Evolutionary conservation across 2,329 filamentous ascomycete species (phyloP), one percentile per base, ranked within the genome.

Genomic region (Aspergillus amoenus): DNA sequence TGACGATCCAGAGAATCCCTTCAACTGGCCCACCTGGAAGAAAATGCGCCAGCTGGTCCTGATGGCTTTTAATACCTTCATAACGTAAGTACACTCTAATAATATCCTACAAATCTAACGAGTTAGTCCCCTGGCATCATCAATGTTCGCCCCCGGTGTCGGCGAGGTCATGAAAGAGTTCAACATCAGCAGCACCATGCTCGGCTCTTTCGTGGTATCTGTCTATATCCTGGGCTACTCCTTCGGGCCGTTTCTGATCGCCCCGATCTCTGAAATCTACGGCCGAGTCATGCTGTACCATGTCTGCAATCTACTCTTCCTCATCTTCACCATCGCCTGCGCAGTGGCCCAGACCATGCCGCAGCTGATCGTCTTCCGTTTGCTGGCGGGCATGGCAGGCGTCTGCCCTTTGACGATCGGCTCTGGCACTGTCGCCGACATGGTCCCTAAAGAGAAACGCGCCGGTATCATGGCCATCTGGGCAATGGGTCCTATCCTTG

Each of bases 361-460:
- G 17, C 72, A 81, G 40, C 78, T 89, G 47, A 81, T 88, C 30
- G 78, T 80, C 2, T 89, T 88, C 64, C 82, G 86, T 2, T 82
- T 88, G 61, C 63, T 88, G 2, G 80, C 82, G 3, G 88, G 88
- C 9, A 71, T 83, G 15, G 86, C 86, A 43, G 88, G 87, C 34
- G 82, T 82, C 3, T 81, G 80, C 30, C 82, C 85, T 0, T 69
- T 90, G 7, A 87, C 86, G 0, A 86, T 87, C 62, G 88, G 86
- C 8, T 84, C 84, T 30, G 86, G 86, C 18, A 84, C 84, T 2
- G 85, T 90, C 39, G 83, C 85, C 27, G 88, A 90, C 68, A 78
- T 90, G 71, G 79, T 89, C 27, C 66, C 69, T 0, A 79, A 81
- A 47, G 82, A 86, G 64, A 78, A 83, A 62, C 79, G 86, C 39